Evolutionary conservation across 2,329 filamentous ascomycete species (phyloP), one percentile per base, ranked within the genome.

Genomic region (Sclerotiophoma versabilis): DNA sequence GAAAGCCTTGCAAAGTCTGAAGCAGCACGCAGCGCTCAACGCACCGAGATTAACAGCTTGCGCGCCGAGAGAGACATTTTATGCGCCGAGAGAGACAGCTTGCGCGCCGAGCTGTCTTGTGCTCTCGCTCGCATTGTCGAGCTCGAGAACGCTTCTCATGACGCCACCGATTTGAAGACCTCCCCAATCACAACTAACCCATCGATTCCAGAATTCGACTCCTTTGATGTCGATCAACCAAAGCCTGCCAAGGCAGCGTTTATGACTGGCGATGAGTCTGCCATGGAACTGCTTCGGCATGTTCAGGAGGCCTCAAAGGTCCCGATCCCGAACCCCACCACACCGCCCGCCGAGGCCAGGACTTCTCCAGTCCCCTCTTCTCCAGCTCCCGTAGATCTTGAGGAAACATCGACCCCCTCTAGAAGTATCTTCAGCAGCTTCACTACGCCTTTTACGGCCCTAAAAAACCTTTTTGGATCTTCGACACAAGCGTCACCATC

Each of bases 231-330:
- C 30, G 43, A 51, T 1, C 39, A 60, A 14, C 19, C 58, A 29
- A 45, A 54, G 8, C 33, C 51, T n/a, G 47, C 43, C 12, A 50
- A 58, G 23, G 41, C 58, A 20, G 49, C 54, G 7, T 63, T 60
- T 20, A 32, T 62, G 20, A 57, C 45, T 20, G 58, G 64, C 38
- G 63, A 46, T 26, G 62, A 63, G 44, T 57, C 58, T 8, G 65
- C 65, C 5, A 39, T 65, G 15, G 65, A 60, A 4, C 59, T 68
- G 12, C 65, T 68, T 12, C 55, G 59, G 30, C 59, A 63, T 26
- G 59, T 68, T 17, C 62, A 66, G 52, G 57, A 54, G 33, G 52
- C 59, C 1, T 57, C 20, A 64, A 25, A n/a, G 6, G 17, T 6
- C 27, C 42, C 4, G 14, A 22, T 30, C 26, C 9, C 26, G n/a